These are phyloP conservation scores for Medicago ruthenica DNA, from an alignment of 306 rosid genomes.

Conservation along the genomic window DNA sequence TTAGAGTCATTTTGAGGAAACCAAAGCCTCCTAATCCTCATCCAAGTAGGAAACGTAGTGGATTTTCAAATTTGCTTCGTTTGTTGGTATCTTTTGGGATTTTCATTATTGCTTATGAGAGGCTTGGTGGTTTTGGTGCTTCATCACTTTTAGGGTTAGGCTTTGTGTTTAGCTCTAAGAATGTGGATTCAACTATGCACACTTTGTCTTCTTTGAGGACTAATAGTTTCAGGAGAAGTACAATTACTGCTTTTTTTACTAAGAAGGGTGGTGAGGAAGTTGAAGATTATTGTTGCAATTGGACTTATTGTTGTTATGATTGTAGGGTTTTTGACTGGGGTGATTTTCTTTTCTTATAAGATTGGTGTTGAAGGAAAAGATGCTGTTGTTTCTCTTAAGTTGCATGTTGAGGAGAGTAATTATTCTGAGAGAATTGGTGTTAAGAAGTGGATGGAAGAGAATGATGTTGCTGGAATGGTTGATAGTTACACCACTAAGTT, in stretches of 20 bases:
- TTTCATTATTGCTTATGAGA: slow-evolving; percentile 76
- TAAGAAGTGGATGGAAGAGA: slow-evolving; percentile 94
- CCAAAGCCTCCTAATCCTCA: slow-evolving; percentile 49
- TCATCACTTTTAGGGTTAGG: slow-evolving; percentile 65
- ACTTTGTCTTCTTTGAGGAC: slow-evolving; percentile 72
- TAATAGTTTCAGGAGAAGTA: slow-evolving; percentile 69
- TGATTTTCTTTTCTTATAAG: slow-evolving; percentile 84
- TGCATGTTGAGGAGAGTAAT: slow-evolving; percentile 80
- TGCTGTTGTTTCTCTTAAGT: slow-evolving; percentile 80
- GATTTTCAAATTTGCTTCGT: slow-evolving; percentile 72
- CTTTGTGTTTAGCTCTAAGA: slow-evolving; percentile 68
- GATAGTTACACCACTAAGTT: slow-evolving; percentile 78
- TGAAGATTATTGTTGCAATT: slow-evolving; percentile 78
- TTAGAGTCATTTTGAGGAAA: slow-evolving; percentile 55
- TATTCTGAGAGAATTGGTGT: slow-evolving; percentile 87
- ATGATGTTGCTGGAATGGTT: slow-evolving; percentile 85
- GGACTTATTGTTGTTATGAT: slow-evolving; percentile 85
- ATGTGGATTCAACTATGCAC: slow-evolving; percentile 80
- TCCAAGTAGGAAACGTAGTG: slow-evolving; percentile 50
- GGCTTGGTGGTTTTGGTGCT: slow-evolving; percentile 67
- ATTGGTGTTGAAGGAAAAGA: slow-evolving; percentile 95
- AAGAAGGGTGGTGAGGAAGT: slow-evolving; percentile 60
- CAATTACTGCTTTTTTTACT: slow-evolving; percentile 78
- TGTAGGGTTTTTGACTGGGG: slow-evolving; percentile 72
- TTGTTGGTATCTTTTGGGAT: slow-evolving; percentile 83